Evolutionary conservation across 1,284 basidiomycete genomes (phyloP).

Genomic region (Tilletia setariae): DNA sequence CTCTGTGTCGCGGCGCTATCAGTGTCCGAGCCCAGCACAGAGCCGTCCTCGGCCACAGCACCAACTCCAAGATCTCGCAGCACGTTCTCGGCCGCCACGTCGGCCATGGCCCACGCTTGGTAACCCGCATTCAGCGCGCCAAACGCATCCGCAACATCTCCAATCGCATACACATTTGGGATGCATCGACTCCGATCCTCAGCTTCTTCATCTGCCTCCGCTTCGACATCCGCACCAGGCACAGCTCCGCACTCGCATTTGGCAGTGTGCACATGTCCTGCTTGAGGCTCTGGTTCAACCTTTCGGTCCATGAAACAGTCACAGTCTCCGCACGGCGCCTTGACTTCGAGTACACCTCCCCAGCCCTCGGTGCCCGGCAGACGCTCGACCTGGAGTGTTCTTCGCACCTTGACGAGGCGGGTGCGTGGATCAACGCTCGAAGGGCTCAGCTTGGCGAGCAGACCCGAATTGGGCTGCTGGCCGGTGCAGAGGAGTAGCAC

Average conservation of each 20-base stretch:
- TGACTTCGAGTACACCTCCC: constrained; percentile 28
- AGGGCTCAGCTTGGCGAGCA: constrained; percentile 46
- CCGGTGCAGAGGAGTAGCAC: constrained; percentile 51
- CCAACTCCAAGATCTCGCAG: constrained; percentile 35
- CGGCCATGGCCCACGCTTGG: constrained; percentile 54
- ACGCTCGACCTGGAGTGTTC: constrained; percentile 43
- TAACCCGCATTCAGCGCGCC: constrained; percentile 53
- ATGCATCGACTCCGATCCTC: constrained; percentile 21
- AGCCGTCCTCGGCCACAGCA: not conserved
- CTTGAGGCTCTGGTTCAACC: constrained; percentile 14
- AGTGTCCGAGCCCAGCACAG: not conserved
- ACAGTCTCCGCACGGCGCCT: constrained; percentile 50
- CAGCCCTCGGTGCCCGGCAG: constrained; percentile 25
- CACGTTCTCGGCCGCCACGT: constrained; percentile 50
- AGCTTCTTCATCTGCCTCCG: constrained; percentile 17
- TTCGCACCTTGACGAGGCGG: constrained; percentile 42
- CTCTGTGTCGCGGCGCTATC: too few relatives aligned
- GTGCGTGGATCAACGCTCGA: constrained; percentile 43
- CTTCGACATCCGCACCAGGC: not conserved
- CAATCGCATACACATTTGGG: constrained; percentile 49
- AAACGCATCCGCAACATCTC: constrained; percentile 52
- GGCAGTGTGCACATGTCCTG: not conserved
- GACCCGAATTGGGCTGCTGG: constrained; percentile 49
- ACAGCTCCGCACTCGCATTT: not conserved
- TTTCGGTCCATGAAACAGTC: constrained; percentile 52